phyloP scores from a whole-genome alignment of 306 rosid genomes.

The Malus fusca region DNA sequence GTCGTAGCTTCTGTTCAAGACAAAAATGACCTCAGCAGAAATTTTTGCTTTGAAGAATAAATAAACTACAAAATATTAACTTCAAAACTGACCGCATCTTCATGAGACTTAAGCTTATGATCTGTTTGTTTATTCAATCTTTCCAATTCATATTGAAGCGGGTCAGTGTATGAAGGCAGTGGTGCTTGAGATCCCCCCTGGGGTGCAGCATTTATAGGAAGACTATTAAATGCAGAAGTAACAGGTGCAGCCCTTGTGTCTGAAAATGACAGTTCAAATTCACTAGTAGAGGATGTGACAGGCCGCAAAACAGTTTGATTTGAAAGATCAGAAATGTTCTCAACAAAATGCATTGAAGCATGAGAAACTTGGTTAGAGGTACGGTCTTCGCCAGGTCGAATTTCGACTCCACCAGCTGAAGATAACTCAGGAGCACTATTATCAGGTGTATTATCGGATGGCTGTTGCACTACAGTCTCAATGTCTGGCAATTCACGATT shows the following conservation, averaged over 20 bases:
- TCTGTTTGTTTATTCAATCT: constrained; percentile 36
- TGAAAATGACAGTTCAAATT: constrained; percentile 12
- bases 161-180: constrained; percentile 30
- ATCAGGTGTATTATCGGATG: constrained; percentile 25
- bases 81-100: constrained; percentile 47
- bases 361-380: constrained; percentile 14
- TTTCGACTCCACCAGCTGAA: constrained; percentile 17
- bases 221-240: constrained; percentile 32
- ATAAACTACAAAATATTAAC: constrained; percentile 4
- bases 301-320: constrained; percentile 15
- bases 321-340: constrained; percentile 5
- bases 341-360: constrained; percentile 13
- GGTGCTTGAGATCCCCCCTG: constrained; percentile 22
- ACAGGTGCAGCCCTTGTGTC: constrained; percentile 29
- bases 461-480: constrained; percentile 29
- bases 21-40: constrained; percentile 8
- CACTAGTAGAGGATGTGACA: constrained; percentile 15
- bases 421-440: constrained; percentile 8
- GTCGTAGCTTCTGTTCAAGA: constrained; percentile 52
- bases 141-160: constrained; percentile 56
- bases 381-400: constrained; percentile 10
- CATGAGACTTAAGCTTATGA: constrained; percentile 21
- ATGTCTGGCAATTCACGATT: constrained; percentile 14
- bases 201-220: constrained; percentile 30
- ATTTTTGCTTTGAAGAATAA: neutral